Base-by-base conservation (phyloP, 1,284 basidiomycete species). In the Cutaneotrichosporon daszewskae region DNA sequence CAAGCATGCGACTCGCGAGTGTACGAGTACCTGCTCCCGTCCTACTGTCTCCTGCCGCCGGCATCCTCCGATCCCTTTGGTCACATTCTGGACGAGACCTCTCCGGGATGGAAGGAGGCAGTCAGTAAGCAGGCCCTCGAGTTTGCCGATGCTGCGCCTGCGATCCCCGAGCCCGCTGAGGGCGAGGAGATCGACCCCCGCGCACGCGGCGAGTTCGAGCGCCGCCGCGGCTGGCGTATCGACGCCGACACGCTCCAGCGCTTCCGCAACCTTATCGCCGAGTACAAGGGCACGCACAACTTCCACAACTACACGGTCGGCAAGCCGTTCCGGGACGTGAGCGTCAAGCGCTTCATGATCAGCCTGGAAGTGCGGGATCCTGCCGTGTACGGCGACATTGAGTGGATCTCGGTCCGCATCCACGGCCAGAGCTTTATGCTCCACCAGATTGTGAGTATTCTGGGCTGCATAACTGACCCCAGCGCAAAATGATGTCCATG, bases 361-460 rank as follows among this genome's bases (percentile, higher is more conserved):
- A 79, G 75, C 35, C 81, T 95, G 4, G 82, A 87, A 65, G 90
- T 88, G 22, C 58, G 75, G 52, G 84, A 89, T 40, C 88, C 88
- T 20, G 79, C 78, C 5, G 82, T 94, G 4, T 84, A 91, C 57
- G 86, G 88, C 16, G 84, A 83, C 24, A 92, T 87, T 1, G 94
- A 99, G 64, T 98, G 94, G 92, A 82, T 98, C 38, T 86, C 84
- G 38, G 83, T 98, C 25, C 77, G 87, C 54, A 84, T 97, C 62
- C 90, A 97, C 61, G 95, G 94, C 0, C 95, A 98, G 69, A 92
- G 88, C 57, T 99, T 99, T 69, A 98, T 99, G 95, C 73, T 98
- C 45, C 94, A 99, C 69, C 94, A 98, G 62, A 78, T 80, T 54
- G 76, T 77, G 55, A 53, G 72, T 53, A 10, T 13, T 6, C 16